Evolutionary conservation across 768 basidiomycete species (phyloP).

Genomic region (Megacollybia marginata): DNA sequence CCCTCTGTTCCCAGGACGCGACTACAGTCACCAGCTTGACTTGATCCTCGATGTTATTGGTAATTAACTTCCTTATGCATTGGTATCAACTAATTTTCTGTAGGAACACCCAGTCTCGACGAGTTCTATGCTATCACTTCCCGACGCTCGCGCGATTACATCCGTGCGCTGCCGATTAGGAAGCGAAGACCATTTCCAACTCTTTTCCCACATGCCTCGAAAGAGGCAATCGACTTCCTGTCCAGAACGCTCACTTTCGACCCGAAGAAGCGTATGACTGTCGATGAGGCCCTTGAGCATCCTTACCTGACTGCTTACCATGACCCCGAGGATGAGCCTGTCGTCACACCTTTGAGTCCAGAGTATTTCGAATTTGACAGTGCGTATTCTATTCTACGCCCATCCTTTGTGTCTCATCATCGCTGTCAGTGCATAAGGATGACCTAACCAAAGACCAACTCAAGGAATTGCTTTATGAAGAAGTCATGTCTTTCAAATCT

Average conservation of each 20-base stretch:
- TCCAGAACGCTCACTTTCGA: conserved; percentile 79
- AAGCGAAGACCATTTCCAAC: conserved; percentile 64
- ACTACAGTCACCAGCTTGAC: conserved; percentile 83
- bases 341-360: conserved; percentile 69
- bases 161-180: conserved; percentile 78
- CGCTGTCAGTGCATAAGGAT: conserved; percentile 53
- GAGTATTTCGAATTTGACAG: conserved; percentile 89
- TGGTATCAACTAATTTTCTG: conserved; percentile 3
- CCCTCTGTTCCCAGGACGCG: conserved; percentile 82
- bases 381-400: conserved; percentile 24
- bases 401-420: neutral
- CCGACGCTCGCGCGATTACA: conserved; percentile 78
- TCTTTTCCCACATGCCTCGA: conserved; percentile 75
- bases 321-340: conserved; percentile 87
- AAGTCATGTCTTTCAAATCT: conserved; percentile 72
- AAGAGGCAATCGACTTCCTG: conserved; percentile 67
- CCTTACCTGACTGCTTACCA: conserved; percentile 81
- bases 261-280: conserved; percentile 77
- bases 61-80: conserved; percentile 13
- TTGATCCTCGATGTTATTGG: conserved; percentile 87
- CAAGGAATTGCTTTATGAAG: conserved; percentile 78
- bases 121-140: conserved; percentile 90
- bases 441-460: conserved; percentile 71
- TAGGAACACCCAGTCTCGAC: conserved; percentile 78
- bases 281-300: conserved; percentile 76